phyloP scores from a whole-genome alignment of 2,329 filamentous ascomycete genomes.

The Ascochyta fabae region DNA sequence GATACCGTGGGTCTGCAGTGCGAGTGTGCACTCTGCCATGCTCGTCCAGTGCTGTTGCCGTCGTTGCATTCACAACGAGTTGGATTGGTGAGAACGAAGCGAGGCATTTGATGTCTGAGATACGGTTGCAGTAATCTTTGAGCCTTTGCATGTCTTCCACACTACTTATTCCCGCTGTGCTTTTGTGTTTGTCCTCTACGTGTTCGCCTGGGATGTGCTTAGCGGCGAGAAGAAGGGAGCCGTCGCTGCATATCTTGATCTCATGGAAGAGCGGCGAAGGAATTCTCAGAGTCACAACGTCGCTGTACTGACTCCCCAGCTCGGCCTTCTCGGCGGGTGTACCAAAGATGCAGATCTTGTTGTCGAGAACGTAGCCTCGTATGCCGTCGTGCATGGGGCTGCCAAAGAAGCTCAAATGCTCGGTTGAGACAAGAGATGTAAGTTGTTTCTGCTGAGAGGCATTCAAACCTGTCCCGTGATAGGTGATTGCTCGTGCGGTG shows the following conservation, averaged over 20 bases:
- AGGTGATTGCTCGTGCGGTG: conserved; percentile 14
- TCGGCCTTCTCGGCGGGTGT: conserved; percentile 11
- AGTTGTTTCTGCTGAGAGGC: conserved; percentile 7
- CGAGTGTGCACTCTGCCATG: conserved; percentile 30
- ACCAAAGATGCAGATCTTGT: conserved; percentile 19
- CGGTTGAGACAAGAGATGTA: background rate
- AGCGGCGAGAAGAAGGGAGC: background rate
- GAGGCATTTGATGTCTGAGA: too few relatives aligned
- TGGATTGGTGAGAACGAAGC: conserved; percentile 11
- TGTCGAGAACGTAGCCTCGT: conserved; percentile 20
- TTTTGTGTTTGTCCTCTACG: background rate
- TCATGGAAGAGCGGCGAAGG: background rate
- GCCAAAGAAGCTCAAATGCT: conserved; percentile 26
- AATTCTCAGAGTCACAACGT: background rate
- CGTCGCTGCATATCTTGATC: conserved; percentile 3
- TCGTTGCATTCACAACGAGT: conserved; percentile 29
- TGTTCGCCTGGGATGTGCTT: background rate
- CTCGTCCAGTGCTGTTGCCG: conserved; percentile 26
- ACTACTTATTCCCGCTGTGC: background rate
- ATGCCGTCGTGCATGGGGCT: conserved; percentile 29
- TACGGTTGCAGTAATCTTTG: background rate
- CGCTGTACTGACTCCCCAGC: background rate
- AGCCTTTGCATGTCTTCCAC: background rate
- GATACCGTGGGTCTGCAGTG: conserved; percentile 33
- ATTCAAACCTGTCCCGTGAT: conserved; percentile 30